A percentile compares a stretch with the other conserved stretches of the same genome.
Evolutionary conservation across 345 rosid species (phyloP).

Genomic region (Citrus australasica): DNA sequence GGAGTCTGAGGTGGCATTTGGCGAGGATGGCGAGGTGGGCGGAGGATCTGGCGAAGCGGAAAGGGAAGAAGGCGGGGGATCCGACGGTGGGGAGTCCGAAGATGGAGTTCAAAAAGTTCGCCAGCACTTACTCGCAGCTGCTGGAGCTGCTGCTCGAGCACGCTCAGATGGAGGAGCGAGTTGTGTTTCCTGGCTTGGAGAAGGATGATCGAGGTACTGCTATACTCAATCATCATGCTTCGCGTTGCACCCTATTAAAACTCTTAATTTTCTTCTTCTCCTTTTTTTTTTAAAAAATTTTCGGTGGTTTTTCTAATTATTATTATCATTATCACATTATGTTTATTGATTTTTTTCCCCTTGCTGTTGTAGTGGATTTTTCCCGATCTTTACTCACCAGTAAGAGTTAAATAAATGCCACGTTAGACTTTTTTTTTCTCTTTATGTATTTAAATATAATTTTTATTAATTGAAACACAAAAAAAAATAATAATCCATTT

Average conservation of each 20-base stretch:
- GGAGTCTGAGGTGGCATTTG: conserved; percentile 57
- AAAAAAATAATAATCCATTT: no score
- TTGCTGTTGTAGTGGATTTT: no score
- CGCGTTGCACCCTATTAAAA: neutral
- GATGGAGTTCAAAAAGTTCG: conserved; percentile 69
- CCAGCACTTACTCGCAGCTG: conserved; percentile 43
- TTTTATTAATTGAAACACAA: no score
- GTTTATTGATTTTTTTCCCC: neutral
- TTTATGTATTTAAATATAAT: no score
- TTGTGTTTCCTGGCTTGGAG: conserved; percentile 61
- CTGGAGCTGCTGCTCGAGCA: conserved; percentile 71
- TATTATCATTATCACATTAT: no score
- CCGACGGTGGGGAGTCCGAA: conserved; percentile 58
- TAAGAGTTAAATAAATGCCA: no score
- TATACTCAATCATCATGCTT: neutral
- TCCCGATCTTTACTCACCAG: no score
- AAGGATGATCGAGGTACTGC: conserved; percentile 57
- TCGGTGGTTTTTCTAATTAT: no score
- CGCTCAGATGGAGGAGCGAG: conserved; percentile 80
- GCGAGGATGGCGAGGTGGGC: conserved; percentile 67
- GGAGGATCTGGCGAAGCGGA: conserved; percentile 59
- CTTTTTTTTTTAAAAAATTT: neutral
- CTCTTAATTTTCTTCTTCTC: neutral
- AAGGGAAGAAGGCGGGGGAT: conserved; percentile 47
- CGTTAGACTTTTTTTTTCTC: no score